Evolutionary conservation across 2,329 filamentous ascomycete species (phyloP).

Genomic region (Colletotrichum salicis): DNA sequence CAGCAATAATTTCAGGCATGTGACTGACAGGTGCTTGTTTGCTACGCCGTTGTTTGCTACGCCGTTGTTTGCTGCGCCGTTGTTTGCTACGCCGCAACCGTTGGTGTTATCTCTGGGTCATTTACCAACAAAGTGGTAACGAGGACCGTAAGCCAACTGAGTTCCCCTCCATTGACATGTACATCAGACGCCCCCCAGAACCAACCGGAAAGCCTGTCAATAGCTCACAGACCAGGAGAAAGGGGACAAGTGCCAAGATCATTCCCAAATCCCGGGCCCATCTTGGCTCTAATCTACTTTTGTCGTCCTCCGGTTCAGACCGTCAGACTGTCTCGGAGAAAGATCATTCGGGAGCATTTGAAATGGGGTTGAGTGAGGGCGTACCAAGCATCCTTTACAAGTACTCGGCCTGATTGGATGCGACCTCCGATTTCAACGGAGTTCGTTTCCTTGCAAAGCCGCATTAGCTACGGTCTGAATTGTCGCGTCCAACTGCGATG

Average conservation of each 20-base stretch:
- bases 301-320: slow-evolving; percentile 16
- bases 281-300: slow-evolving; percentile 9
- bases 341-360: neutral
- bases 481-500: neutral
- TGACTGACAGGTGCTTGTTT: neutral
- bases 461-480: neutral
- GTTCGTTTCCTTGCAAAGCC: neutral
- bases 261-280: neutral
- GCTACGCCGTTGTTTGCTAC: neutral
- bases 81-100: slow-evolving; percentile 1
- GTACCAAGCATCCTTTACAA: neutral
- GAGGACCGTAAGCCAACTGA: slow-evolving; percentile 9
- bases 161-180: neutral
- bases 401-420: neutral
- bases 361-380: neutral
- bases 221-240: slow-evolving; percentile 26
- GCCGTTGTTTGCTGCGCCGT: neutral
- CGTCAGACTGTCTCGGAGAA: slow-evolving; percentile 17
- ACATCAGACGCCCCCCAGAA: neutral
- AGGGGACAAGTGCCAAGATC: slow-evolving; percentile 22
- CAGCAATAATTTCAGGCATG: neutral
- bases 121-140: slow-evolving; percentile 33
- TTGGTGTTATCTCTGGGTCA: slow-evolving; percentile 21
- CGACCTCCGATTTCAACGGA: neutral
- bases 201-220: neutral